Evolutionary conservation across 2,329 filamentous ascomycete species (phyloP).

Genomic region (Lasiodiplodia citricola): DNA sequence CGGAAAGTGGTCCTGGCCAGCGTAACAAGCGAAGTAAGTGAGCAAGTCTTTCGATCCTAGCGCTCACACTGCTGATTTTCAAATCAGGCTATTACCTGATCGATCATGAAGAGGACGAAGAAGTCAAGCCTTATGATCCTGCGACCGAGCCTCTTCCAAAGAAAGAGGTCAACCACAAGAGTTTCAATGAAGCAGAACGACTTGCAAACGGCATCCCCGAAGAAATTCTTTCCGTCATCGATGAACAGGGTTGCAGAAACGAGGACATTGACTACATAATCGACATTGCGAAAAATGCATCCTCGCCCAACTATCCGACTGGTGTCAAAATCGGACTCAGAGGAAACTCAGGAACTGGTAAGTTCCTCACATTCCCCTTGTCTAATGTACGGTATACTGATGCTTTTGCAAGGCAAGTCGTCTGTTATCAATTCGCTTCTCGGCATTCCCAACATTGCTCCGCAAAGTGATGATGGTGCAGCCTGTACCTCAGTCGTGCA

Average conservation of each 20-base stretch:
- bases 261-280: background rate
- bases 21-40: no score
- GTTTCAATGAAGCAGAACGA: background rate
- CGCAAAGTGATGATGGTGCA: background rate
- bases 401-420: background rate
- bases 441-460: background rate
- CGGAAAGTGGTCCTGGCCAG: no score
- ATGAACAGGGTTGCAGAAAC: background rate
- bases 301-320: background rate
- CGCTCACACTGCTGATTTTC: background rate
- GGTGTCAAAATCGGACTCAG: background rate
- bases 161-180: background rate
- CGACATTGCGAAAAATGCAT: background rate
- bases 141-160: background rate
- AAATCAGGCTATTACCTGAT: background rate
- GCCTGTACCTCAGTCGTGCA: background rate
- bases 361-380: background rate
- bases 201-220: background rate
- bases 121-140: background rate
- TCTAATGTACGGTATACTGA: no score
- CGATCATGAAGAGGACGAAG: background rate
- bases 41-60: no score
- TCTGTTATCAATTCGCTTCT: background rate
- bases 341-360: background rate
- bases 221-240: background rate